These are phyloP conservation scores for Sonneratia caseolaris DNA, from an alignment of 345 rosid genomes.

Conservation along the genomic window DNA sequence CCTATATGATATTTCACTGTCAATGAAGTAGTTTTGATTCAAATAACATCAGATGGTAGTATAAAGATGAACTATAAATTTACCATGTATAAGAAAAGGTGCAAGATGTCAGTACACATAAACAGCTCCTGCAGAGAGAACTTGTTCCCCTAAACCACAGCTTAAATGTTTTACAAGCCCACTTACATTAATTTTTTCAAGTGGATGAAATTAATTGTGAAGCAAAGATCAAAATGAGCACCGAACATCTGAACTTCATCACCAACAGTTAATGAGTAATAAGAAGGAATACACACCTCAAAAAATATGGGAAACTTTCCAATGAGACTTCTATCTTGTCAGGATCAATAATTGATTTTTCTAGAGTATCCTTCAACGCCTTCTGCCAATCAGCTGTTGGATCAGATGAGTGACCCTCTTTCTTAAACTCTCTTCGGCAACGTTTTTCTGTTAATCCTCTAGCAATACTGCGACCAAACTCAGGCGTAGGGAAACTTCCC, in stretches of 20 bases:
- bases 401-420: slow-evolving; percentile 39
- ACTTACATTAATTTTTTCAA: background rate
- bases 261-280: background rate
- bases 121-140: background rate
- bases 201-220: background rate
- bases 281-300: slow-evolving; percentile 40
- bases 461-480: slow-evolving; percentile 45
- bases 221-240: background rate
- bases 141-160: background rate
- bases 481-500: slow-evolving; percentile 45
- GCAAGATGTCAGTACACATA: background rate
- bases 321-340: slow-evolving; percentile 64
- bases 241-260: background rate
- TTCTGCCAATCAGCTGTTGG: slow-evolving; percentile 51
- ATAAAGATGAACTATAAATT: background rate
- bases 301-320: slow-evolving; percentile 69
- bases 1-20: background rate
- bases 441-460: slow-evolving; percentile 54
- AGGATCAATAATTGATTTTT: slow-evolving; percentile 55
- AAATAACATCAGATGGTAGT: background rate
- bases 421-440: slow-evolving; percentile 42
- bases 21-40: background rate
- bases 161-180: background rate
- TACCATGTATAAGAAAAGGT: background rate
- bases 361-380: slow-evolving; percentile 58